Percentiles rank a stretch among this genome's conserved stretches.
These are phyloP conservation scores for Mortierella sp. DNA, from an alignment of 371 early-diverging fungal genomes.

Conservation along the genomic window DNA sequence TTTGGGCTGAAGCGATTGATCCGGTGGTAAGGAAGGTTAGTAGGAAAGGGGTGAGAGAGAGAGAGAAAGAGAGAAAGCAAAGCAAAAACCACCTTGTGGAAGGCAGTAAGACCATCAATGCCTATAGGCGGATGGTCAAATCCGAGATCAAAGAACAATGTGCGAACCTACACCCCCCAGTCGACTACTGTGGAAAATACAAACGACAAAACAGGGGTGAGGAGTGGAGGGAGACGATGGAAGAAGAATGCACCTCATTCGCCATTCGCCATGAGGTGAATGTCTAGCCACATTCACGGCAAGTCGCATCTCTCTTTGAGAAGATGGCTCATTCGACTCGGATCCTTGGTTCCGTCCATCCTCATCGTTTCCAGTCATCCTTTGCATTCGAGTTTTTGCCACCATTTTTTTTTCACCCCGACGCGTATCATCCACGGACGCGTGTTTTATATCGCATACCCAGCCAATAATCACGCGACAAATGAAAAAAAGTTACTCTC, in stretches of 20 bases:
- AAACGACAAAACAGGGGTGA: conserved; percentile 1
- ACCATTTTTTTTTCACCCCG: not conserved
- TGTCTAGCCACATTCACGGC: too few relatives aligned
- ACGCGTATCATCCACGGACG: not conserved
- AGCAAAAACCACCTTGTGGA: not conserved
- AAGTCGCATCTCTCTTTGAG: too few relatives aligned
- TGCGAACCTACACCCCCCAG: not conserved
- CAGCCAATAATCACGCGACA: conserved; percentile 7
- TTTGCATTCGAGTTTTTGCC: not conserved
- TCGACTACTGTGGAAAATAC: not conserved
- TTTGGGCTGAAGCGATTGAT: not conserved
- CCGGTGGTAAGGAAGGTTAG: not conserved
- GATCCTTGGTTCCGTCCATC: too few relatives aligned
- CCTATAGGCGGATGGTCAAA: not conserved
- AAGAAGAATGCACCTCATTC: not conserved
- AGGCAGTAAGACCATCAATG: not conserved
- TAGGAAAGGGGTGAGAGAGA: not conserved
- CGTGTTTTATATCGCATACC: not conserved
- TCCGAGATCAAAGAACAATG: not conserved
- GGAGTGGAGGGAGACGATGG: not conserved
- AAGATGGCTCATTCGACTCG: too few relatives aligned
- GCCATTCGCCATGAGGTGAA: not conserved
- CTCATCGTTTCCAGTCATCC: not conserved
- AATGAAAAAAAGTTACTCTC: not conserved
- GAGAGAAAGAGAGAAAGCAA: not conserved